Conservation (phyloP, 2,329 filamentous ascomycete genomes). For the Nigrospora oryzae region DNA sequence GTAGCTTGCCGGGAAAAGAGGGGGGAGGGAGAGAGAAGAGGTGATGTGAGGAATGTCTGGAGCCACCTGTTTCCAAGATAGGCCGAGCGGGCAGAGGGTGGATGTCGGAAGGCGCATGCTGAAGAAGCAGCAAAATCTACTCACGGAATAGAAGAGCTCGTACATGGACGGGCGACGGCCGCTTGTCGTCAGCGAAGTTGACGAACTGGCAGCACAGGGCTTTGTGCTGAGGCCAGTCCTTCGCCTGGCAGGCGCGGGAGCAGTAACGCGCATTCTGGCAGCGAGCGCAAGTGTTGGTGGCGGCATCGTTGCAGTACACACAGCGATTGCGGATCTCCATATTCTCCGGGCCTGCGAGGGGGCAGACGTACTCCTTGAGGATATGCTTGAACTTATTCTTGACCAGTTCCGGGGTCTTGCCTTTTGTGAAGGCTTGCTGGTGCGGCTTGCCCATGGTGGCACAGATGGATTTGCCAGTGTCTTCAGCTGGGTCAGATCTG, state of each 20-base stretch:
- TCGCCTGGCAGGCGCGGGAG: conserved; percentile 5
- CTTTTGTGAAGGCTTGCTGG: too few species aligned
- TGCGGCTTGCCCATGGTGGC: too few species aligned
- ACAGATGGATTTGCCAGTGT: too few species aligned
- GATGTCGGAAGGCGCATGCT: too few species aligned
- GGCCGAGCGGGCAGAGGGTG: too few species aligned
- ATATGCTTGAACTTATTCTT: neutral
- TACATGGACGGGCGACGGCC: conserved; percentile 3
- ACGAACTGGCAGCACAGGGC: conserved; percentile 2
- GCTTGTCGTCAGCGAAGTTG: conserved; percentile 2
- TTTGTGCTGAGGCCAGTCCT: conserved; percentile 6
- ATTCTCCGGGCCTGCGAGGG: neutral
- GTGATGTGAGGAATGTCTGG: too few species aligned
- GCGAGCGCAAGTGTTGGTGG: conserved; percentile 1
- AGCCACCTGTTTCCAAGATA: too few species aligned
- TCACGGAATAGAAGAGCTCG: conserved; percentile 6
- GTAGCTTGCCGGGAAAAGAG: too few species aligned
- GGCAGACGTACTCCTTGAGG: neutral
- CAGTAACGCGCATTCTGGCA: conserved; percentile 6
- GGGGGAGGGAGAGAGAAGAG: too few species aligned
- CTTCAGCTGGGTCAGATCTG: too few species aligned
- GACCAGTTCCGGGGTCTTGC: too few species aligned
- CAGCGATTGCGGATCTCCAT: conserved; percentile 4
- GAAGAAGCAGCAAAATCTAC: too few species aligned
- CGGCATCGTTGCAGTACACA: conserved; percentile 5